Evolutionary conservation across 768 basidiomycete species (phyloP), one percentile per base, ranked within the genome.

Genomic region (Coprinellus micaceus): DNA sequence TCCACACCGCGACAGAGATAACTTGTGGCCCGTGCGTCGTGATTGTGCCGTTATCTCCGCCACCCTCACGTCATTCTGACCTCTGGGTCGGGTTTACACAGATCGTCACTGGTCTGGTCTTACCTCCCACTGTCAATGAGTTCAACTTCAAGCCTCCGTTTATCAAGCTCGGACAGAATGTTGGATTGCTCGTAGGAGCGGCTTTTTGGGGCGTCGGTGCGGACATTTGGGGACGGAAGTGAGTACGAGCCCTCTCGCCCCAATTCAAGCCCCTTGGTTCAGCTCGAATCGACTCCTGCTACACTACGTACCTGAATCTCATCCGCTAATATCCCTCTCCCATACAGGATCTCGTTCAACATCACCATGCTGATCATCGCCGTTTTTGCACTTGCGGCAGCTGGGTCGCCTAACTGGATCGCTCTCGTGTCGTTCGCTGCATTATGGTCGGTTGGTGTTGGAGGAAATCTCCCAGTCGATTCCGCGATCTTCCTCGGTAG

Each of bases 401-500:
- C 85, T 4, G 84, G 75, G 3, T 81, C 85, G 0, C 76, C 80
- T 0, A 78, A 84, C 61, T 79, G 65, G 46, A 58, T 78, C 21
- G 68, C 80, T 0, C 67, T 88, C 25, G 79, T 76, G 49, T 72
- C 80, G 1, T 68, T 86, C 41, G 74, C 78, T 0, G 76, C 83
- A 0, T 68, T 82, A 1, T 85, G 84, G 79, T 82, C 82, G 4
- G 69, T 87, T 12, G 87, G 87, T 0, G 87, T 88, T 0, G 87
- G 86, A 2, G 88, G 88, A 13, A 73, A 74, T 50, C 57, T 90
- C 7, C 88, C 88, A 0, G 88, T 90, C 0, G 89, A 90, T 62
- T 85, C 84, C 33, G 84, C 88, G 0, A 80, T 90, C 22, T 91
- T 91, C 69, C 75, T 91, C 7, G 88, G 84, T 85, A 12, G n/a